Percentiles rank a stretch among this genome's conserved stretches.
These are phyloP conservation scores for Leucaena leucocephala DNA, from an alignment of 306 rosid genomes.

Conservation along the genomic window DNA sequence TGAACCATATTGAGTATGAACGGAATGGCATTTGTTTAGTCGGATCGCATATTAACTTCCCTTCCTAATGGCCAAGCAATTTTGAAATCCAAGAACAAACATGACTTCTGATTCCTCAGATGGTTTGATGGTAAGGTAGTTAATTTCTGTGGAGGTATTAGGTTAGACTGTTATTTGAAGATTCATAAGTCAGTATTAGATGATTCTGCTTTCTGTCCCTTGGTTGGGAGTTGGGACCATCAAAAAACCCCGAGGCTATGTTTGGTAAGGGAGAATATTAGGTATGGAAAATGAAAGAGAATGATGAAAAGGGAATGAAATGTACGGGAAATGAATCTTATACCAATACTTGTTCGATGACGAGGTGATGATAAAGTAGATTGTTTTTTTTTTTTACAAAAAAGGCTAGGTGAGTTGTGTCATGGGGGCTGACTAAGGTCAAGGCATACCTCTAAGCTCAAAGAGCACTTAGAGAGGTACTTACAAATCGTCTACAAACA, in stretches of 20 bases:
- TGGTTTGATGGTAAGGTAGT: constrained; percentile 12
- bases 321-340: not conserved
- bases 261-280: not conserved
- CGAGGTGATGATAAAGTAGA: not conserved
- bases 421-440: too few relatives aligned
- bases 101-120: constrained; percentile 8
- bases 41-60: constrained; percentile 13
- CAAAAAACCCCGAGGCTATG: not conserved
- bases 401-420: too few relatives aligned
- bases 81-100: constrained; percentile 15
- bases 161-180: constrained; percentile 20
- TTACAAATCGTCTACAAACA: too few relatives aligned
- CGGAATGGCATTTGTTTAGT: constrained; percentile 13
- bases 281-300: not conserved
- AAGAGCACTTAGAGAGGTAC: too few relatives aligned
- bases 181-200: not conserved
- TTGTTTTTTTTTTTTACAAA: too few relatives aligned
- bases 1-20: constrained; percentile 20
- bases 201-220: not conserved
- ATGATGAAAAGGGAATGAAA: not conserved
- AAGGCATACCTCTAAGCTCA: too few relatives aligned
- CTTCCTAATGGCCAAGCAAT: constrained; percentile 15
- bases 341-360: not conserved
- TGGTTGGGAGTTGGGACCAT: not conserved
- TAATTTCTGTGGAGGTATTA: constrained; percentile 2